phyloP scores from a whole-genome alignment of 2,329 filamentous ascomycete species.

The Neopestalotiopsis sp. region DNA sequence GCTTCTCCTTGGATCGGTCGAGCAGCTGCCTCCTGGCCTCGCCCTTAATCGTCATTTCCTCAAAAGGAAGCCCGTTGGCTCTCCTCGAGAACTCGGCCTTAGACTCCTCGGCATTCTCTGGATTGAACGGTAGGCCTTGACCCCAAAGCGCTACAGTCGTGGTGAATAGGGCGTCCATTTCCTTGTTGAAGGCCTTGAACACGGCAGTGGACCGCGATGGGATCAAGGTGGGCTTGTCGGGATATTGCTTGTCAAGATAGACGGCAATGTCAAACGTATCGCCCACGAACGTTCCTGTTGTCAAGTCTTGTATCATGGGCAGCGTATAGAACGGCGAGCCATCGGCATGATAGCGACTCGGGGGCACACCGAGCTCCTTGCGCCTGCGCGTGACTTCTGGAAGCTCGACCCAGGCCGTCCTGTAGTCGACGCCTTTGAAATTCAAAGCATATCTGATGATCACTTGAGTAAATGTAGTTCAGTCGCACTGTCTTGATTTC shows the following conservation, averaged over 20 bases:
- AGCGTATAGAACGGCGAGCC: constrained; percentile 66
- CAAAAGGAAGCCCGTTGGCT: constrained; percentile 49
- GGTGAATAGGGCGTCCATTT: constrained; percentile 61
- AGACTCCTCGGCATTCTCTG: constrained; percentile 46
- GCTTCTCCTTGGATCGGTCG: constrained; percentile 16
- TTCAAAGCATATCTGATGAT: constrained; percentile 43
- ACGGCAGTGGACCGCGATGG: constrained; percentile 39
- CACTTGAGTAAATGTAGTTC: neutral
- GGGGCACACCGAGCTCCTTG: constrained; percentile 47
- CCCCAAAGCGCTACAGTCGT: constrained; percentile 47
- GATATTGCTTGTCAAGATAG: constrained; percentile 60
- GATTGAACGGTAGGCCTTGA: constrained; percentile 55
- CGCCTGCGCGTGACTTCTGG: constrained; percentile 58
- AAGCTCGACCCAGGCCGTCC: constrained; percentile 55
- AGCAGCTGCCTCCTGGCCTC: constrained; percentile 28
- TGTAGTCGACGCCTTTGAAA: constrained; percentile 44
- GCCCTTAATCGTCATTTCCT: constrained; percentile 37
- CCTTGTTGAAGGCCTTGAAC: constrained; percentile 57
- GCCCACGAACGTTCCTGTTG: constrained; percentile 48
- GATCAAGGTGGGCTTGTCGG: constrained; percentile 54
- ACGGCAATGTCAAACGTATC: constrained; percentile 72
- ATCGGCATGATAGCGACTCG: constrained; percentile 60
- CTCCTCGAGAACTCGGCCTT: constrained; percentile 56
- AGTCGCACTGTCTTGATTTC: constrained; percentile 19
- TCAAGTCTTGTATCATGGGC: constrained; percentile 58